Conservation (phyloP, 1,139 yeast genomes). For the Suhomyces panamericanus region DNA sequence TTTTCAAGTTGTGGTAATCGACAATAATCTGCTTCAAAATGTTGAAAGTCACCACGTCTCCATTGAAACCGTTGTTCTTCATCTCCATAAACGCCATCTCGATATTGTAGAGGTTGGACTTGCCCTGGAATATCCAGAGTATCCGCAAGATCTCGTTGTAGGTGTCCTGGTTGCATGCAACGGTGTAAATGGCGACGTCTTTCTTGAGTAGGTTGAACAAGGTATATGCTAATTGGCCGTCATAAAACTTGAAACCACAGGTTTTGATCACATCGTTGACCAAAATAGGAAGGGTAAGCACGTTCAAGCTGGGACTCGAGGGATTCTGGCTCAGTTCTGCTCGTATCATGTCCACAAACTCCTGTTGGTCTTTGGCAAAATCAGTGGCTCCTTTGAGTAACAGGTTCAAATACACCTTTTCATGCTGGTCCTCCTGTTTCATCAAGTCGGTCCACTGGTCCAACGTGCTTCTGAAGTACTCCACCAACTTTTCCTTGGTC, state of each 20-base stretch:
- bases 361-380: conserved; percentile 20
- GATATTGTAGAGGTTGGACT: conserved; percentile 35
- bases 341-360: conserved; percentile 19
- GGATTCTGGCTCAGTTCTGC: conserved; percentile 21
- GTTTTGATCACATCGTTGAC: conserved; percentile 35
- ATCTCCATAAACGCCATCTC: conserved; percentile 40
- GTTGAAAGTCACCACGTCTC: conserved; percentile 38
- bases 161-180: conserved; percentile 44
- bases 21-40: conserved; percentile 38
- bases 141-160: conserved; percentile 41
- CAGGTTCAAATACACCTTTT: conserved; percentile 13
- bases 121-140: conserved; percentile 44
- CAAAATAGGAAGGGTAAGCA: conserved; percentile 38
- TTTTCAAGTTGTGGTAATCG: conserved; percentile 38
- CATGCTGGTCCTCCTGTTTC: conserved; percentile 7
- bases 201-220: conserved; percentile 38
- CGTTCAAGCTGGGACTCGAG: conserved; percentile 30
- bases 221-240: conserved; percentile 39
- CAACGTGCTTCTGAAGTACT: conserved; percentile 19
- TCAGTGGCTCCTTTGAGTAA: conserved; percentile 17
- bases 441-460: conserved; percentile 17
- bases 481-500: conserved; percentile 16
- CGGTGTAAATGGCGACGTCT: conserved; percentile 35
- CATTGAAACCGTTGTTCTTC: conserved; percentile 44
- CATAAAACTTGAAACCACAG: conserved; percentile 29